Evolutionary conservation across 257 asterid genomes (phyloP).

Genomic region (Galeopsis tetrahit): DNA sequence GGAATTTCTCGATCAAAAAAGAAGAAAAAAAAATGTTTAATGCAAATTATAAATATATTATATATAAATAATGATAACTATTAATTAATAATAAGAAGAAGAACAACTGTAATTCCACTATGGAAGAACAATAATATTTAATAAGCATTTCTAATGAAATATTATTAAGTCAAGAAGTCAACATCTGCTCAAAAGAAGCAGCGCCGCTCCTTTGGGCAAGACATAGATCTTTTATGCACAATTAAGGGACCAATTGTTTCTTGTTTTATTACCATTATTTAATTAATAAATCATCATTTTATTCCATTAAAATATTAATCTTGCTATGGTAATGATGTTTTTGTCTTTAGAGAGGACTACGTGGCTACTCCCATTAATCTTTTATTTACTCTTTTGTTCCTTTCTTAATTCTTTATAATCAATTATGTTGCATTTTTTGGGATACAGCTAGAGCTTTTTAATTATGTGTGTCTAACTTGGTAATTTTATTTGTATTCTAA

Average conservation of each 20-base stretch:
- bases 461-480: background rate
- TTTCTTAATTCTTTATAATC: background rate
- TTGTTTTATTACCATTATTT: background rate
- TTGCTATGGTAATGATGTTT: background rate
- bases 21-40: background rate
- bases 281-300: constrained; percentile 24
- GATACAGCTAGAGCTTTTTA: constrained; percentile 27
- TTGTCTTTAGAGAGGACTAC: background rate
- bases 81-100: background rate
- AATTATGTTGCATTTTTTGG: constrained; percentile 20
- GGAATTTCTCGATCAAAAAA: background rate
- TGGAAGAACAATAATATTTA: background rate
- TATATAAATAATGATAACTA: background rate
- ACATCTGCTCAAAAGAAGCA: constrained; percentile 35
- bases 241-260: constrained; percentile 23
- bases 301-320: constrained; percentile 14
- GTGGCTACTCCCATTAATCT: background rate
- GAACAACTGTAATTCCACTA: constrained; percentile 30
- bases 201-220: constrained; percentile 31
- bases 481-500: background rate
- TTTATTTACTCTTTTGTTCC: constrained; percentile 8
- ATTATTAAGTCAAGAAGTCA: constrained; percentile 4
- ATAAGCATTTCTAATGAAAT: too few species aligned
- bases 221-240: constrained; percentile 28
- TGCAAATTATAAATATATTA: background rate